These are phyloP conservation scores for Pyricularia grisea DNA, from an alignment of 2,329 filamentous ascomycete genomes.

Conservation along the genomic window DNA sequence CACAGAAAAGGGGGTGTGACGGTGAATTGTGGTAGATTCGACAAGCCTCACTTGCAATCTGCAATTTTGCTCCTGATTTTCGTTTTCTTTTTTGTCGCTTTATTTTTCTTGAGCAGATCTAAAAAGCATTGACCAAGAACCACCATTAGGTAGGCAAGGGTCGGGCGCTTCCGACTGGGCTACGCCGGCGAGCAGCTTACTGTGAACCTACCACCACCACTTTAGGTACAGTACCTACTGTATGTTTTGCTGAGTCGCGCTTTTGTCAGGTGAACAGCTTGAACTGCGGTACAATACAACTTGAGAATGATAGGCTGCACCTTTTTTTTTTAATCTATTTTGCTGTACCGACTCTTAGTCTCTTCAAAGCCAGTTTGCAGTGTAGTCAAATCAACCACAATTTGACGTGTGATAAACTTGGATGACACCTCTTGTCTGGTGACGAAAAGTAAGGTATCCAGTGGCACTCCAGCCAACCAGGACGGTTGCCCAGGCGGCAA, in stretches of 20 bases:
- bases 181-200: neutral
- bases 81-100: neutral
- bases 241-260: too few relatives aligned
- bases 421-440: neutral
- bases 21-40: neutral
- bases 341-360: neutral
- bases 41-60: neutral
- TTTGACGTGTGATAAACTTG: neutral
- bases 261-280: too few relatives aligned
- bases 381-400: neutral
- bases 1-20: too few relatives aligned
- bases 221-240: too few relatives aligned
- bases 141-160: neutral
- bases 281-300: too few relatives aligned
- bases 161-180: neutral
- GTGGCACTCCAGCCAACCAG: neutral
- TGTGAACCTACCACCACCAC: too few relatives aligned
- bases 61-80: neutral
- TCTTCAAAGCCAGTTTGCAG: neutral
- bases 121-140: neutral
- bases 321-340: too few relatives aligned
- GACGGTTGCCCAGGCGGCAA: constrained; percentile 2
- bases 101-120: neutral
- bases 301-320: too few relatives aligned
- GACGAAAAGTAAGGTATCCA: neutral